Conservation (phyloP, 2,329 filamentous ascomycete species). For the Coleophoma cylindrospora region DNA sequence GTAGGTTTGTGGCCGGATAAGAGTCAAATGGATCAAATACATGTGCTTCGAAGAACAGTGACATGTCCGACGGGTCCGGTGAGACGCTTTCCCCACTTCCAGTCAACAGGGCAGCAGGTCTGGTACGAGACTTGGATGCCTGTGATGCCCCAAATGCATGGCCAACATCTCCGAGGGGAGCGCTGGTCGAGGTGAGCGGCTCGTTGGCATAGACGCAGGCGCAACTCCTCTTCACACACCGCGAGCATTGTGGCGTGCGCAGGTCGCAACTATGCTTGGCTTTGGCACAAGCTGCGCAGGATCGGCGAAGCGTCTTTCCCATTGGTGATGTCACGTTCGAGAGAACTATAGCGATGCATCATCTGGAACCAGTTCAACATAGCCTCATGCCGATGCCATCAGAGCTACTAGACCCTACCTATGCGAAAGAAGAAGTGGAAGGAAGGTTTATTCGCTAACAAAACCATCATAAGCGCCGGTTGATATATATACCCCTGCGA, state of each 20-base stretch:
- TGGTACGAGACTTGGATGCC: not conserved
- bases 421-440: no score
- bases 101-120: not conserved
- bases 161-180: not conserved
- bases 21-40: constrained; percentile 51
- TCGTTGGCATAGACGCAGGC: constrained; percentile 49
- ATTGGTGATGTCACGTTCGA: constrained; percentile 26
- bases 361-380: no score
- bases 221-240: constrained; percentile 43
- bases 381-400: no score
- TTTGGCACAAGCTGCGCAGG: constrained; percentile 50
- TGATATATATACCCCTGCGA: no score
- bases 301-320: constrained; percentile 51
- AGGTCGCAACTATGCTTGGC: constrained; percentile 53
- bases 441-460: no score
- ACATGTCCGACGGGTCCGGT: not conserved
- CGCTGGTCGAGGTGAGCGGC: constrained; percentile 31
- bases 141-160: not conserved
- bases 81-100: not conserved
- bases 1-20: constrained; percentile 47
- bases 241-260: constrained; percentile 46
- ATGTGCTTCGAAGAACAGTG: constrained; percentile 5
- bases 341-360: no score
- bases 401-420: no score
- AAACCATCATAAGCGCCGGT: no score